Conservation (phyloP, 1,284 basidiomycete genomes). For the Leucoagaricus sp. region DNA sequence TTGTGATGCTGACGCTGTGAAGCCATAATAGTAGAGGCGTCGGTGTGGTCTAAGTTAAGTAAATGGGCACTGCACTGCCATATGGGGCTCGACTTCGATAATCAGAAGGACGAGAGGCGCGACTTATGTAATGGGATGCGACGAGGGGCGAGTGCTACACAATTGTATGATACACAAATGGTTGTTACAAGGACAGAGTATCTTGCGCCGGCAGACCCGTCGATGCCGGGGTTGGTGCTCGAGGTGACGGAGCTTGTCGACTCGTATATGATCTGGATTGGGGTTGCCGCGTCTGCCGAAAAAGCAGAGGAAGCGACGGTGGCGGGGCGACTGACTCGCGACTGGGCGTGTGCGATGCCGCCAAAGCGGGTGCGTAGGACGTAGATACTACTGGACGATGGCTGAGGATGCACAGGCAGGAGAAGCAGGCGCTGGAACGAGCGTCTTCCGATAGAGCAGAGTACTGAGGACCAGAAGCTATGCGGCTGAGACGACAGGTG, state of each 20-base stretch:
- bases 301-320: constrained; percentile 49
- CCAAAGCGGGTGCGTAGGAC: constrained; percentile 25
- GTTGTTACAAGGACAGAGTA: constrained; percentile 46
- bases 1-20: too few species aligned
- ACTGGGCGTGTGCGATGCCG: constrained; percentile 89
- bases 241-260: constrained; percentile 70
- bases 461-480: constrained; percentile 42
- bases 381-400: background rate
- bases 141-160: background rate
- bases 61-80: constrained; percentile 10
- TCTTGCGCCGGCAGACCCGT: constrained; percentile 45
- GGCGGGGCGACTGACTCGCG: constrained; percentile 62
- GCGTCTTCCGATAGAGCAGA: constrained; percentile 52
- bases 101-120: too few species aligned
- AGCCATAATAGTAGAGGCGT: background rate
- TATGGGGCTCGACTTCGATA: background rate
- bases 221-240: constrained; percentile 62
- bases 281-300: constrained; percentile 54
- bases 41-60: constrained; percentile 11
- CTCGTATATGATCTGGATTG: constrained; percentile 85
- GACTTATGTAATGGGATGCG: background rate
- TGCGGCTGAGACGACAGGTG: constrained; percentile 63
- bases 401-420: constrained; percentile 6
- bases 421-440: constrained; percentile 46
- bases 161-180: constrained; percentile 4